Base-by-base conservation (phyloP, 2,329 filamentous ascomycete species). In the Epichloe typhina region DNA sequence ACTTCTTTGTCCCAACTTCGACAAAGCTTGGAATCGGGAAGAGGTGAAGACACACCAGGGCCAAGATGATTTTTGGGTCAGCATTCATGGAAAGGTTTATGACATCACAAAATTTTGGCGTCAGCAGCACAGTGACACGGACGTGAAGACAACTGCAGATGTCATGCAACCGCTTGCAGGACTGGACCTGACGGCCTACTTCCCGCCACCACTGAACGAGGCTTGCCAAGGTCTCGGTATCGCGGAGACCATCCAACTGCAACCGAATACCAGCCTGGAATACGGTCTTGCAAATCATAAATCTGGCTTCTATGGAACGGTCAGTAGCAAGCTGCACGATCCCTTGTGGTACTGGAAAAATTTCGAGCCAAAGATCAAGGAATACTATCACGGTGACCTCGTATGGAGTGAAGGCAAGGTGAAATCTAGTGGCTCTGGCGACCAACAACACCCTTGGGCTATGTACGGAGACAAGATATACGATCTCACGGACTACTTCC, bases 61-160 rank as follows among this genome's bases (percentile, higher is more conserved):
- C n/a, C 70, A 75, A 6, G 74, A 82, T 51, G 86, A 95, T 62
- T 96, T 83, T 64, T 98, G 77, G 71, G 91, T 97, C 60, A 88
- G 86, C 59, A 82, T 94, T 57, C 84, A 83, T 52, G 93, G 93
- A 55, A 81, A 82, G 41, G 91, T 97, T 35, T 98, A 97, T 68
- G 93, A 98, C 61, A 80, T 98, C 43, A 80, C 83, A 49, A 86
- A 90, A 51, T 98, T 95, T 65, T 96, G 84, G 81, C 87, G 78
- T 61, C 69, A 78, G 21, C 80, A 94, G 52, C 93, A 98, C 70
- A 91, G 88, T 63, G 88, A 94, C 61, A 82, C 59, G 0, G 68
- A 66, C 46, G 80, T 78, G 48, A 72, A 83, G 52, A 84, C 82
- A 0, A 76, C 74, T 1, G 72, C 70, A 4, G 70, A 75, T 1